phyloP scores from a whole-genome alignment of 352 stramenopile genomes.

The Phytophthora chlamydospora region DNA sequence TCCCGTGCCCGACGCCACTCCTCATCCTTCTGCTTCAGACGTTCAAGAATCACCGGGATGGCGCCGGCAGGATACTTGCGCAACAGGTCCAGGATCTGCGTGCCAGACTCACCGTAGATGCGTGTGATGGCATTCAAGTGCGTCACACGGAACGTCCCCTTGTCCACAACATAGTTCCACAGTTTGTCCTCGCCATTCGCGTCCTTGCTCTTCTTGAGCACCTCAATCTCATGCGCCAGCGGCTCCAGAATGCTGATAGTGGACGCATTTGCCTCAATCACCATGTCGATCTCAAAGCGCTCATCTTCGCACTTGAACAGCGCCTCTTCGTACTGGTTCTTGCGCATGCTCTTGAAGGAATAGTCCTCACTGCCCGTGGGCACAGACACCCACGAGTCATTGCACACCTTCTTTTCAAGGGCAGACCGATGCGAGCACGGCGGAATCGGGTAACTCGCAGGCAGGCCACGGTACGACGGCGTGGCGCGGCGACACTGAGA shows the following conservation, averaged over 20 bases:
- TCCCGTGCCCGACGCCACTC: slow-evolving; percentile 95
- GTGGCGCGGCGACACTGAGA: slow-evolving; percentile 92
- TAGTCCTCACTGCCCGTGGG: slow-evolving; percentile 99
- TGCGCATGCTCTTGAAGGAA: slow-evolving; percentile 98
- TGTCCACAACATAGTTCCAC: slow-evolving; percentile 94
- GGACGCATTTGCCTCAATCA: slow-evolving; percentile 97
- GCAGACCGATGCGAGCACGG: slow-evolving; percentile 95
- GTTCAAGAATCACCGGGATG: slow-evolving; percentile 98
- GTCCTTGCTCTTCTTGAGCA: slow-evolving; percentile 77
- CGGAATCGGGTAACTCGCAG: slow-evolving; percentile 97
- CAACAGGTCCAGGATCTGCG: slow-evolving; percentile 94
- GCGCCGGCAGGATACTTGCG: slow-evolving; percentile 96
- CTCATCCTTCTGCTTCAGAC: slow-evolving; percentile 98
- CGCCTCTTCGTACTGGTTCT: slow-evolving; percentile 99
- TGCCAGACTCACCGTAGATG: slow-evolving; percentile 96
- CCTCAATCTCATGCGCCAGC: slow-evolving; percentile 95
- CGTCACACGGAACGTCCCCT: slow-evolving; percentile 94
- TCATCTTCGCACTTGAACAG: slow-evolving; percentile 99
- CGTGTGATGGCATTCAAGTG: slow-evolving; percentile 98
- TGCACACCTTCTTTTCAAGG: slow-evolving; percentile 93
- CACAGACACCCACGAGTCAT: slow-evolving; percentile 97
- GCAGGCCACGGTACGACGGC: slow-evolving; percentile 97
- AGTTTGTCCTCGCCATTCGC: slow-evolving; percentile 66
- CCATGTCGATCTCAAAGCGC: slow-evolving; percentile 92
- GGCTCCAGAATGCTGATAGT: slow-evolving; percentile 96